Conservation (phyloP, 495 filamentous ascomycete species). For the Lineolata rhizophorae region DNA sequence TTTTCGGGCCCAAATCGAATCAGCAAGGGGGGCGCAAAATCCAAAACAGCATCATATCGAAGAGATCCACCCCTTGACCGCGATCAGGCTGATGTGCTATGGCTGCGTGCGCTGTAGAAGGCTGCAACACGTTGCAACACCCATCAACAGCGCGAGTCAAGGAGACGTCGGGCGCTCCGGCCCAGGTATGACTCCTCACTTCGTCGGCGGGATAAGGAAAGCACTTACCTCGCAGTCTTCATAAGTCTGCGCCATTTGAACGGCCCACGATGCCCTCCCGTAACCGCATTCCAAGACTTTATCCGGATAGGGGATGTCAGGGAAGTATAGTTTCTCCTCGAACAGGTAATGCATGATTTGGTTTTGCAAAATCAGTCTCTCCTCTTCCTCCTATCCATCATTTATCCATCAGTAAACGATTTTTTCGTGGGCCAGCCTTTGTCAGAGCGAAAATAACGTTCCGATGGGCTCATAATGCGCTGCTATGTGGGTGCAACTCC, state of each 20-base stretch:
- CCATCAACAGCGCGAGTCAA: not conserved
- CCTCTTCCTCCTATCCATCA: slow-evolving; percentile 49
- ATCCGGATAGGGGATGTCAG: slow-evolving; percentile 37
- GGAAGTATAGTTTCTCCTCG: slow-evolving; percentile 57
- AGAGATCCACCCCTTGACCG: slow-evolving; percentile 1
- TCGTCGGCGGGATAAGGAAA: not conserved
- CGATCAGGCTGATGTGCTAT: slow-evolving; percentile 4
- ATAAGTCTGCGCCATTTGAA: slow-evolving; percentile 47
- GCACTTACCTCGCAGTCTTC: slow-evolving; percentile 48
- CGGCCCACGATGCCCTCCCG: slow-evolving; percentile 50
- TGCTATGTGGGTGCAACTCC: too few species aligned
- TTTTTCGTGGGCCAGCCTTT: slow-evolving; percentile 3
- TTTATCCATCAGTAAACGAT: not conserved
- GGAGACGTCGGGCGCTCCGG: not conserved
- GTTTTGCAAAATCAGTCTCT: slow-evolving; percentile 51
- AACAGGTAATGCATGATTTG: slow-evolving; percentile 50
- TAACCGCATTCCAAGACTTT: slow-evolving; percentile 19
- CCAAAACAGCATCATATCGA: not conserved
- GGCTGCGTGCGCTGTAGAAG: not conserved
- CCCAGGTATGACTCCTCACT: not conserved
- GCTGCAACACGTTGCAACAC: not conserved
- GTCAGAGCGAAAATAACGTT: not conserved
- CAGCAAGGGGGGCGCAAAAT: not conserved
- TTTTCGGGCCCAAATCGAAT: too few species aligned
- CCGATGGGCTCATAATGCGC: too few species aligned